Base-by-base conservation (phyloP, 129 eudicot genomes). In the Scalesia atractyloides region DNA sequence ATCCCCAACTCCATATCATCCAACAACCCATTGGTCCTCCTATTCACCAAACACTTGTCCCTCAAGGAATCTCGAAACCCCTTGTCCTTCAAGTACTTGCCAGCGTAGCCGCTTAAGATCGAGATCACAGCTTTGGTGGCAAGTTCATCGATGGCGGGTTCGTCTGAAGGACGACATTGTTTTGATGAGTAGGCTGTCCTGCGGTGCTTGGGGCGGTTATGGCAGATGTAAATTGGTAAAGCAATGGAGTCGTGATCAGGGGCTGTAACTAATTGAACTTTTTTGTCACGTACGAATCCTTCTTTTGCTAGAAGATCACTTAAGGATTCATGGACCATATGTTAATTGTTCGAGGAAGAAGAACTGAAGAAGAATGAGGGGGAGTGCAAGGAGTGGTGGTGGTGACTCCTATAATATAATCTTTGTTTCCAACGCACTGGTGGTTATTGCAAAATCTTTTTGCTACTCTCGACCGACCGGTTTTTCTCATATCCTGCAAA, bases 201-300 rank as follows among this genome's bases (percentile, higher is more conserved):
- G 8, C 79, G 75, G 37, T 16, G 46, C 61, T 70, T 83, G 33
- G 73, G 77, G 48, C 84, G 83, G 34, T 82, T 88, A 76, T 77
- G 92, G 82, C 96, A 89, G 30, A 89, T 84, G 79, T 76, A 86
- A 22, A 89, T 86, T 2, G 96, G 92, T 77, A 89, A 76, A 47
- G 86, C 51, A 50, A 80, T 72, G n/a, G 96, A 77, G 39, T 80
- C 89, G 36, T 85, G 74, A 73, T 73, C 82, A 46, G 59, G 56
- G 17, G 50, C 39, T 56, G 59, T 11, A 11, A 47, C 77, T 76
- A 80, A 77, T 52, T 72, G 70, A 33, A 63, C 60, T 16, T 78
- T 84, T 37, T 70, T 82, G 26, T 49, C 70, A 71, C 51, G 74
- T 19, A 52, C 49, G 80, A 85, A 88, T 26, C 95, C 95, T 73